phyloP scores from a whole-genome alignment of 2,329 filamentous ascomycete genomes.

The Neofusicoccum sp. region DNA sequence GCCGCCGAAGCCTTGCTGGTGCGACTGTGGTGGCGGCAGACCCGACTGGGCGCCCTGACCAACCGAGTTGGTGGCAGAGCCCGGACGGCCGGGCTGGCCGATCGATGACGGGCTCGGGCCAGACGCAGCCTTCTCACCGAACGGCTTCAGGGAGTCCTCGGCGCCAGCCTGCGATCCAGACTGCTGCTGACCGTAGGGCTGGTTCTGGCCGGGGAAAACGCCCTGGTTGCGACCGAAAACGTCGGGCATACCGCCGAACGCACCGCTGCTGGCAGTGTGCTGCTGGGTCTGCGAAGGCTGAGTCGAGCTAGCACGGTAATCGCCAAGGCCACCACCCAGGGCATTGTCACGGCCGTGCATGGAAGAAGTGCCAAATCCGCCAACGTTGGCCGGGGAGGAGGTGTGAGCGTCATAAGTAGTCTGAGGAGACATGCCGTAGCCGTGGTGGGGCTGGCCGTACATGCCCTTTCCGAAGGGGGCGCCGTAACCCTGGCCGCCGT shows the following conservation, averaged over 20 bases:
- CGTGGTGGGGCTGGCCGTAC: constrained; percentile 62
- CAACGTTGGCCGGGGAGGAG: constrained; percentile 61
- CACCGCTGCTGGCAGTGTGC: constrained; percentile 48
- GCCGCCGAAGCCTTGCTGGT: constrained; percentile 57
- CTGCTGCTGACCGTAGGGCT: constrained; percentile 51
- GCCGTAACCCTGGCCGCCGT: constrained; percentile 48
- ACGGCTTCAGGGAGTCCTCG: constrained; percentile 59
- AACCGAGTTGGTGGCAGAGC: constrained; percentile 58
- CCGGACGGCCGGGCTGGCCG: constrained; percentile 61
- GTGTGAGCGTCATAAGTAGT: constrained; percentile 62
- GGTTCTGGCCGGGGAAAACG: constrained; percentile 53
- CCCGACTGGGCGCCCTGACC: constrained; percentile 53
- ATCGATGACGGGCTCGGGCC: constrained; percentile 59
- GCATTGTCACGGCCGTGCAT: constrained; percentile 48
- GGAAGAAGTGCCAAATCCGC: constrained; percentile 49
- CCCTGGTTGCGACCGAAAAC: constrained; percentile 59
- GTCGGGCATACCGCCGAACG: constrained; percentile 56
- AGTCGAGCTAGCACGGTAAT: constrained; percentile 59
- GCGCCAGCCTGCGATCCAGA: constrained; percentile 47
- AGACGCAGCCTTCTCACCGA: constrained; percentile 54
- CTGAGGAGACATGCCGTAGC: constrained; percentile 56
- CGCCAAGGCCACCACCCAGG: constrained; percentile 52
- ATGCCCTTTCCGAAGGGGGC: constrained; percentile 58
- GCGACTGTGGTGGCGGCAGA: constrained; percentile 55
- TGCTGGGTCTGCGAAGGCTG: constrained; percentile 57